Evolutionary conservation across 176 grass and related monocot genomes (phyloP).

Genomic region (Avena sativa): DNA sequence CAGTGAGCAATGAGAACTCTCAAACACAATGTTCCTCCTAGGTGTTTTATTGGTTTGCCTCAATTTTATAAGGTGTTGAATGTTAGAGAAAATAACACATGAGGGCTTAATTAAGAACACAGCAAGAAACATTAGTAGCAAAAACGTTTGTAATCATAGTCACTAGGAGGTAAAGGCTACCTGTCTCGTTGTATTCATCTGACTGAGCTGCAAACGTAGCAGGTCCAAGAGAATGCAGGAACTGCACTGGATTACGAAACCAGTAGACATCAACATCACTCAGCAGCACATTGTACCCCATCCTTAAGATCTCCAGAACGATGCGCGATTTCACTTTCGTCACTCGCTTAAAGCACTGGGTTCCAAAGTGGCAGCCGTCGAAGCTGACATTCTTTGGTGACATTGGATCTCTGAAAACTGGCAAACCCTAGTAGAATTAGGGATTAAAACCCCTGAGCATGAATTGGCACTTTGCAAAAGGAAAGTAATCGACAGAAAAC

Average conservation of each 20-base stretch:
- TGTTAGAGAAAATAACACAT: background rate
- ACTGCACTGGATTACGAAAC: slow-evolving; percentile 76
- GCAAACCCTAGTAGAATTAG: slow-evolving; percentile 75
- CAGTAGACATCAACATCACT: slow-evolving; percentile 94
- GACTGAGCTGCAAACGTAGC: slow-evolving; percentile 74
- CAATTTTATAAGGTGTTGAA: too few species aligned
- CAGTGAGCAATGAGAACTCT: background rate
- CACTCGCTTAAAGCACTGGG: slow-evolving; percentile 82
- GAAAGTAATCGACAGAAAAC: background rate
- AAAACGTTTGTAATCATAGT: background rate
- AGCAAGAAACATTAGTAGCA: background rate
- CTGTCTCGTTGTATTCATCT: slow-evolving; percentile 86
- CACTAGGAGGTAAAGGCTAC: slow-evolving; percentile 32
- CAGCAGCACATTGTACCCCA: slow-evolving; percentile 85
- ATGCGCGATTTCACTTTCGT: slow-evolving; percentile 92
- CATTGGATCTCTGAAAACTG: slow-evolving; percentile 69
- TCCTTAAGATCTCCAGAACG: slow-evolving; percentile 79
- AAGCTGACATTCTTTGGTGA: slow-evolving; percentile 76
- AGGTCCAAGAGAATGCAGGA: slow-evolving; percentile 70
- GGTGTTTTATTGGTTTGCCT: too few species aligned
- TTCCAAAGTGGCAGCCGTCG: slow-evolving; percentile 88
- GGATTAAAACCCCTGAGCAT: background rate
- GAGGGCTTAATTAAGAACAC: background rate
- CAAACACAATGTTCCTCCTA: too few species aligned
- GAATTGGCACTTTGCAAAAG: background rate